phyloP scores from a whole-genome alignment of 441 rosid genomes.

The Kokia cookei region DNA sequence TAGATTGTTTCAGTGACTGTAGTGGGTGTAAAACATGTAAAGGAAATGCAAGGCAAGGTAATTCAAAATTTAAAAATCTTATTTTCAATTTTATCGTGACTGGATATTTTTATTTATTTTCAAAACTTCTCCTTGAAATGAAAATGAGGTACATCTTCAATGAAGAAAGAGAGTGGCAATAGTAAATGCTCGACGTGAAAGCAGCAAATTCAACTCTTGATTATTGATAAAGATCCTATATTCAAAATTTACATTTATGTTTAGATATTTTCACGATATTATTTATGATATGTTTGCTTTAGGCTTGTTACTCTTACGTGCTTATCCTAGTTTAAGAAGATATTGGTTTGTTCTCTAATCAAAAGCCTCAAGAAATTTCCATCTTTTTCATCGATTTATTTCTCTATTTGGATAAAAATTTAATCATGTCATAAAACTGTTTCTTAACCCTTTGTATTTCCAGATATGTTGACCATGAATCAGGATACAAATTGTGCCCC shows the following conservation, averaged over 20 bases:
- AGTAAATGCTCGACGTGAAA: not conserved
- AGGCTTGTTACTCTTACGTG: not conserved
- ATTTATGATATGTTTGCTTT: not conserved
- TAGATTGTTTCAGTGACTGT: constrained; percentile 22
- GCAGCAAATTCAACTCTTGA: not conserved
- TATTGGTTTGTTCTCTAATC: not conserved
- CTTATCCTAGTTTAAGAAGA: not conserved
- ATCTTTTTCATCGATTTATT: not conserved
- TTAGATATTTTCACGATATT: constrained; percentile 7
- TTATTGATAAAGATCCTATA: constrained; percentile 3
- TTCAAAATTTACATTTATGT: not conserved
- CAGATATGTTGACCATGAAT: constrained; percentile 22
- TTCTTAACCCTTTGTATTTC: constrained; percentile 8
- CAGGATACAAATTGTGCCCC: constrained; percentile 19
- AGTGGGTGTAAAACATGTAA: constrained; percentile 14
- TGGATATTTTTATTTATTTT: not conserved
- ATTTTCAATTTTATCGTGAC: not conserved
- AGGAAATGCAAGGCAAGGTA: constrained; percentile 7
- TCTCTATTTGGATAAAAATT: not conserved
- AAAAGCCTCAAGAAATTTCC: constrained; percentile 13
- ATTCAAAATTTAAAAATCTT: not conserved
- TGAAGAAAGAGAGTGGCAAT: not conserved
- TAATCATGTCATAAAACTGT: not conserved
- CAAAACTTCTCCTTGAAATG: not conserved
- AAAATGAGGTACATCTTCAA: not conserved